phyloP scores from a whole-genome alignment of 1,139 yeast genomes.

The Pichia inconspicua region DNA sequence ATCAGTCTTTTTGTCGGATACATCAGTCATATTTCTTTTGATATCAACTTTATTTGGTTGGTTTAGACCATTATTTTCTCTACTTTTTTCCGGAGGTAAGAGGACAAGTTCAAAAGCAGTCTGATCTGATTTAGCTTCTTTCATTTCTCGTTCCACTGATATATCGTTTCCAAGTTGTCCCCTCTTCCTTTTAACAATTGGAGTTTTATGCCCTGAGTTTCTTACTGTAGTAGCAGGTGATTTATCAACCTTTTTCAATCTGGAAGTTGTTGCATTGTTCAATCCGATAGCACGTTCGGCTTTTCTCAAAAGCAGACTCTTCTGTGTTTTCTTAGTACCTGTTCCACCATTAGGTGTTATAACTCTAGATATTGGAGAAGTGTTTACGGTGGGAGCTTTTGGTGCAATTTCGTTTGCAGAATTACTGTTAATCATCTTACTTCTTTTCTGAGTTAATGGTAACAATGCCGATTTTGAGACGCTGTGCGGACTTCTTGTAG shows the following conservation, averaged over 20 bases:
- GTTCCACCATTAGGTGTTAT: constrained; percentile 9
- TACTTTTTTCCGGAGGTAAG: constrained; percentile 1
- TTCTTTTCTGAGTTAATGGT: background rate
- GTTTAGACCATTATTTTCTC: background rate
- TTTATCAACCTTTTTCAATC: constrained; percentile 4
- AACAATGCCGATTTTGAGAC: background rate
- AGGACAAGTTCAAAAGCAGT: constrained; percentile 8
- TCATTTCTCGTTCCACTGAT: constrained; percentile 2
- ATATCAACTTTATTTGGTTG: too few relatives aligned
- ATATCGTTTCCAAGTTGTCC: background rate
- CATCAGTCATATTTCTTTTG: too few relatives aligned
- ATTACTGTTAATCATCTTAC: background rate
- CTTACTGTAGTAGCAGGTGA: background rate
- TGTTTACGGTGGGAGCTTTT: too few relatives aligned
- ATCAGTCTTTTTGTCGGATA: background rate
- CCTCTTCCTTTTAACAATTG: background rate
- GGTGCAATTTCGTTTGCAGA: too few relatives aligned
- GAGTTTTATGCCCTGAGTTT: background rate
- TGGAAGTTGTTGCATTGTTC: background rate
- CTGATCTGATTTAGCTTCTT: constrained; percentile 9
- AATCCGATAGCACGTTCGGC: constrained; percentile 20
- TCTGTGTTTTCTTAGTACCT: constrained; percentile 11
- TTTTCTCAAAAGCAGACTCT: constrained; percentile 17
- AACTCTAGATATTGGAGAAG: background rate
- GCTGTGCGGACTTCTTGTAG: background rate